phyloP scores from a whole-genome alignment of 345 rosid genomes.

The Hypericum androsaemum region DNA sequence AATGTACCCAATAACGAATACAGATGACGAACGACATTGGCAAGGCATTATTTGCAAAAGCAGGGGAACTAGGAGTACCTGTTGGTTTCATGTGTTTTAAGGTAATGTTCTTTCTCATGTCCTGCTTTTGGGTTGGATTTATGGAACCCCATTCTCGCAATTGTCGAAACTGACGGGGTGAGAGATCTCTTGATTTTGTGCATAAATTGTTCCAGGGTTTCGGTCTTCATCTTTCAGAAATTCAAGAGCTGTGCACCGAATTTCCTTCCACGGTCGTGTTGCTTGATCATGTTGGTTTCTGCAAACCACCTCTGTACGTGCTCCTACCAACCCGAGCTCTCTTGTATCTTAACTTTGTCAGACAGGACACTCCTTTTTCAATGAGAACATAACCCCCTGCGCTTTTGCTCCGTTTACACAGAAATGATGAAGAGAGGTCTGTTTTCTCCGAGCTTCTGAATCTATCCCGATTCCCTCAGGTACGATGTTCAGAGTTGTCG shows the following conservation, averaged over 20 bases:
- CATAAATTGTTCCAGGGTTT: slow-evolving; percentile 53
- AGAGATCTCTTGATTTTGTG: not conserved
- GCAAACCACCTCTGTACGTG: slow-evolving; percentile 35
- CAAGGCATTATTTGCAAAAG: slow-evolving; percentile 73
- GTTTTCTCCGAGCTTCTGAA: slow-evolving; percentile 56
- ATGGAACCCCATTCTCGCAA: not conserved
- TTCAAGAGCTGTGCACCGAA: slow-evolving; percentile 66
- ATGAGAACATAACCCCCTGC: not conserved
- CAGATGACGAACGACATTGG: slow-evolving; percentile 91
- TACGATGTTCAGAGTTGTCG: slow-evolving; percentile 12
- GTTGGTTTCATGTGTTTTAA: slow-evolving; percentile 97
- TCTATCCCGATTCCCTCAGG: slow-evolving; percentile 81
- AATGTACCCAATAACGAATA: slow-evolving; percentile 6
- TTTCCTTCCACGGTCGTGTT: slow-evolving; percentile 65
- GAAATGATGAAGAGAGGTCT: slow-evolving; percentile 53
- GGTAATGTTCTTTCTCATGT: slow-evolving; percentile 27
- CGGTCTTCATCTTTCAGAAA: slow-evolving; percentile 62
- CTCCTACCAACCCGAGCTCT: slow-evolving; percentile 37
- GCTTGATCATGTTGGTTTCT: slow-evolving; percentile 85
- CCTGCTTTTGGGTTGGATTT: not conserved
- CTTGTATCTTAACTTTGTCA: slow-evolving; percentile 6
- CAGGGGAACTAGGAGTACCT: slow-evolving; percentile 82
- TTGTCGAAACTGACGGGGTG: no score
- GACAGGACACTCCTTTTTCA: slow-evolving; percentile 8
- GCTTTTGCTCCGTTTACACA: slow-evolving; percentile 26